These are phyloP conservation scores for Mortierella sp. DNA, from an alignment of 371 early-diverging fungal species.

Conservation along the genomic window DNA sequence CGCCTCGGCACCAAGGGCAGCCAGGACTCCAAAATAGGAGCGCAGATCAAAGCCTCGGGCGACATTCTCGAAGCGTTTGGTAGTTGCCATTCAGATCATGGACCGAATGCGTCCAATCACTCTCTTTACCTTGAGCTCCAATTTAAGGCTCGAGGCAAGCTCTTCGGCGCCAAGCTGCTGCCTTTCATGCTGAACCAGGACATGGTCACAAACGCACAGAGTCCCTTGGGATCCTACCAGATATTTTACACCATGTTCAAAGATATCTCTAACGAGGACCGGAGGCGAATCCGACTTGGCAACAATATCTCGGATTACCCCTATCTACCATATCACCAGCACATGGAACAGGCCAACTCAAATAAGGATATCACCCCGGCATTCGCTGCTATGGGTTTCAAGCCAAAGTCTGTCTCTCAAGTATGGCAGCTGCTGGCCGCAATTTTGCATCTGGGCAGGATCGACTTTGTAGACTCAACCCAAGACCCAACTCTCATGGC, in stretches of 20 bases:
- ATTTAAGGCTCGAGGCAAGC: constrained; percentile 80
- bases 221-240: constrained; percentile 83
- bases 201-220: constrained; percentile 66
- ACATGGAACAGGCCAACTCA: constrained; percentile 53
- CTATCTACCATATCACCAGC: constrained; percentile 63
- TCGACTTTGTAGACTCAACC: constrained; percentile 71
- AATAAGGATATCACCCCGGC: constrained; percentile 72
- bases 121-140: constrained; percentile 85
- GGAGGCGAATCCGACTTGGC: constrained; percentile 68
- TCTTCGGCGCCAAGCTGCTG: constrained; percentile 82
- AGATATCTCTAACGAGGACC: constrained; percentile 69
- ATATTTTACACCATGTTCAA: constrained; percentile 85
- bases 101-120: constrained; percentile 73
- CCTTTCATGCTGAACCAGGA: constrained; percentile 85
- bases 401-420: constrained; percentile 72
- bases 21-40: constrained; percentile 69
- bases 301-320: constrained; percentile 64
- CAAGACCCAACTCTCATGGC: constrained; percentile 61
- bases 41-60: constrained; percentile 64
- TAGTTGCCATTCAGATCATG: constrained; percentile 67
- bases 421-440: constrained; percentile 78
- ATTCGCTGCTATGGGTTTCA: constrained; percentile 80
- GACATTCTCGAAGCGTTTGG: constrained; percentile 77
- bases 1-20: constrained; percentile 62
- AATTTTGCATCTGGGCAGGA: constrained; percentile 81